phyloP scores from a whole-genome alignment of 805 yeast genomes.

The Saccharomycopsis fibuligera region DNA sequence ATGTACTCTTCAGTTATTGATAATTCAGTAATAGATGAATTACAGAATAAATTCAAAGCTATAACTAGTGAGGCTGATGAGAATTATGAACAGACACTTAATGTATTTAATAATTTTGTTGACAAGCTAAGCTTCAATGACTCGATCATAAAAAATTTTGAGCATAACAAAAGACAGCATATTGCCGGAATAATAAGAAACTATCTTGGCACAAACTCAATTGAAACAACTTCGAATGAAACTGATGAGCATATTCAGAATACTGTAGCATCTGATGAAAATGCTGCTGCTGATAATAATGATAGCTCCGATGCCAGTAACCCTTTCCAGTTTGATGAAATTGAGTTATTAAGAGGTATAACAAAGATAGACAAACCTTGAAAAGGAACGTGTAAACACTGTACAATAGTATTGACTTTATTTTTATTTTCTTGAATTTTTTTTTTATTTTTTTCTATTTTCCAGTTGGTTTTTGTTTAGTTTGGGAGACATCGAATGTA shows the following conservation, averaged over 20 bases:
- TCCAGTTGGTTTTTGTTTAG: neutral
- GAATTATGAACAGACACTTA: constrained; percentile 4
- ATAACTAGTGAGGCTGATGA: constrained; percentile 2
- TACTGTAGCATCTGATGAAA: neutral
- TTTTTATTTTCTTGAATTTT: neutral
- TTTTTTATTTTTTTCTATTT: neutral
- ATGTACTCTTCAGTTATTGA: neutral
- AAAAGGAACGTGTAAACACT: neutral
- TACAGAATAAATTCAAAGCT: neutral
- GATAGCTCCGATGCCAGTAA: no score
- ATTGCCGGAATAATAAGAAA: constrained; percentile 21
- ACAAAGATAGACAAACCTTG: constrained; percentile 24
- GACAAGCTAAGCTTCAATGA: constrained; percentile 19
- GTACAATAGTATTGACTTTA: neutral
- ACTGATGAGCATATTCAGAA: constrained; percentile 3
- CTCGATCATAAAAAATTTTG: constrained; percentile 16
- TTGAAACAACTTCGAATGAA: neutral
- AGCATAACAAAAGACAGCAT: constrained; percentile 22
- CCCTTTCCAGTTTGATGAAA: constrained; percentile 28
- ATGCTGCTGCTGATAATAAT: constrained; percentile 18
- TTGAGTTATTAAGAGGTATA: constrained; percentile 32
- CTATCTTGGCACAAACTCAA: constrained; percentile 15
- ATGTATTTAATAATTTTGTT: constrained; percentile 10
- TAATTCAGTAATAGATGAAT: neutral
- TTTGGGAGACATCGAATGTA: no score